Evolutionary conservation across 2,329 filamentous ascomycete species (phyloP).

Genomic region (Aspergillus japonicus): DNA sequence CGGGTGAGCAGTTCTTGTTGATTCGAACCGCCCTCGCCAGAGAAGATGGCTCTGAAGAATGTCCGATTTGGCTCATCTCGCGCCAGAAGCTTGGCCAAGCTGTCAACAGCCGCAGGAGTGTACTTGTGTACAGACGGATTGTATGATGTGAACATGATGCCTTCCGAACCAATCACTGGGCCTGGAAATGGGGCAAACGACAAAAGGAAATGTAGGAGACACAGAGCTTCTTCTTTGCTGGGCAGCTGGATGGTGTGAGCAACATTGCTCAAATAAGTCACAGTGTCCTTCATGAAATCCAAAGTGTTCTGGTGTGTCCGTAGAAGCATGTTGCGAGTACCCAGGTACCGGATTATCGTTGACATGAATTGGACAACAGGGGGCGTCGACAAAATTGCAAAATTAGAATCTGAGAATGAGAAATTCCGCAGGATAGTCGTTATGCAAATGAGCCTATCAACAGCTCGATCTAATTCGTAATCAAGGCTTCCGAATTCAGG

Average conservation of each 20-base stretch:
- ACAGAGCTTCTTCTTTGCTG: conserved; percentile 80
- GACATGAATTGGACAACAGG: conserved; percentile 80
- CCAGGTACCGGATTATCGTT: conserved; percentile 78
- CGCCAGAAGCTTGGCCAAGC: conserved; percentile 85
- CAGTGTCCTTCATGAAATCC: conserved; percentile 95
- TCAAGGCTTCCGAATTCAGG: conserved; percentile 71
- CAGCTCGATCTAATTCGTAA: conserved; percentile 81
- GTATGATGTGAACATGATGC: conserved; percentile 75
- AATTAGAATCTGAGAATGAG: conserved; percentile 81
- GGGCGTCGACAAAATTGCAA: conserved; percentile 70
- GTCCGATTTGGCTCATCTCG: conserved; percentile 89
- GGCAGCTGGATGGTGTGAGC: conserved; percentile 77
- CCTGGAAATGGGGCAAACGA: conserved; percentile 81
- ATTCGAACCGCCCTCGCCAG: conserved; percentile 64
- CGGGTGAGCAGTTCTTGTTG: conserved; percentile 80
- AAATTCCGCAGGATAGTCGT: conserved; percentile 91
- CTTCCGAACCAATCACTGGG: conserved; percentile 57
- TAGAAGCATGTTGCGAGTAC: conserved; percentile 83
- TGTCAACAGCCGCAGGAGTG: conserved; percentile 84
- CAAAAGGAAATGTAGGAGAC: conserved; percentile 82
- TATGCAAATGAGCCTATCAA: conserved; percentile 83
- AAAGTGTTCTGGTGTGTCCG: conserved; percentile 79
- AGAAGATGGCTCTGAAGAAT: conserved; percentile 79
- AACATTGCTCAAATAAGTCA: conserved; percentile 86
- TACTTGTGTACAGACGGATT: conserved; percentile 81